Base-by-base conservation (phyloP, 805 yeast genomes). In the Sugiyamaella floridensis region DNA sequence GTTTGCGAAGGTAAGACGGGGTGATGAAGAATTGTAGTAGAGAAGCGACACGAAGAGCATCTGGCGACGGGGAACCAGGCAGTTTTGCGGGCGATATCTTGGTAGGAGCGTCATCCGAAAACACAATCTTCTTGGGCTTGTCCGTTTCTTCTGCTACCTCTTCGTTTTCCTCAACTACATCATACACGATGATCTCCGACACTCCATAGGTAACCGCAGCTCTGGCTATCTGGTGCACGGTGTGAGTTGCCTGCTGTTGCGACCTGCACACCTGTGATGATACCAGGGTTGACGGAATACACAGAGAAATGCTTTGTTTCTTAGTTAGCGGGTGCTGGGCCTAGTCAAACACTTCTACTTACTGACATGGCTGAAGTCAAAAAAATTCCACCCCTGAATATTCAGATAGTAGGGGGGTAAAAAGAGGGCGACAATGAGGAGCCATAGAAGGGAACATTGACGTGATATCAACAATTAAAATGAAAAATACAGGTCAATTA, bases 11-110 rank as follows among this genome's bases (percentile, higher is more conserved):
- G 63, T 89, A 87, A 47, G 88, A 85, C 1, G 97, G 96, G 0
- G 96, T 89, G 14, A 89, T 81, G 62, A 87, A 87, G 64, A 72
- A 89, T 64, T 88, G 95, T 52, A 89, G 70, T 41, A 89, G 71
- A 0, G 83, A 73, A 1, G 92, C 89, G 51, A 88, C 75, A 7
- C 82, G 62, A 63, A 82, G 67, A 0, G 83, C 70, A 40, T 73
- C 72, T 53, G 26, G 43, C 1, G 62, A 52, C 16, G 49, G 47
- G 11, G 53, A 46, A n/a, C 41, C 46, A 14, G 60, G 59, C 55
- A 55, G 59, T 34, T 51, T 60, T 55, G 55, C 14, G 50, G 57
- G 2, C 59, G 52, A 34, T 57, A 51, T 37, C 55, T 63, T 42
- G 41, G 52, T 29, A 46, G 40, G 37, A 29, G 59, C 56, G 45